Conservation (phyloP, 805 yeast genomes). For the Kodamaea restingae region DNA sequence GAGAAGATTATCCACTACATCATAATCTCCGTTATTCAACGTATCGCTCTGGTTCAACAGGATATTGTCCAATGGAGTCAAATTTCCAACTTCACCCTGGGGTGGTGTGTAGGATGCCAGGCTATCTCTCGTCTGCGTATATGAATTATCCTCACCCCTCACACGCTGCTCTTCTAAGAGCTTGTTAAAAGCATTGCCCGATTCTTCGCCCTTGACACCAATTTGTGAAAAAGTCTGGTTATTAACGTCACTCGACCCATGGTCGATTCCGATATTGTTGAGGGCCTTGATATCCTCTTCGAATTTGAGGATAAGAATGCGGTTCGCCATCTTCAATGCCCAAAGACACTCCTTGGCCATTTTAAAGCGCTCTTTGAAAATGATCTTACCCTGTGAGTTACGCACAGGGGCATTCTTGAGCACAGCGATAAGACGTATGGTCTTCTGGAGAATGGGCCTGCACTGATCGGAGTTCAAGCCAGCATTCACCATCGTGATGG, state of each 20-base stretch:
- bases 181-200: constrained; percentile 14
- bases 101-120: neutral
- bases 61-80: neutral
- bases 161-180: constrained; percentile 18
- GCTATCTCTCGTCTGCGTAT: no score
- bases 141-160: constrained; percentile 10
- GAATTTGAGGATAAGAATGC: constrained; percentile 44
- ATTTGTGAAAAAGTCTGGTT: constrained; percentile 44
- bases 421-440: constrained; percentile 20
- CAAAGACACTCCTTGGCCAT: constrained; percentile 63
- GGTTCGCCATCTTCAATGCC: constrained; percentile 55
- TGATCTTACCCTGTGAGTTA: constrained; percentile 26
- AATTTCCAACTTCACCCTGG: neutral
- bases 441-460: constrained; percentile 19
- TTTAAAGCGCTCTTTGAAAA: constrained; percentile 33
- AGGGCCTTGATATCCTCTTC: constrained; percentile 38
- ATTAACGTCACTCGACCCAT: constrained; percentile 51
- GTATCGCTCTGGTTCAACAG: constrained; percentile 8
- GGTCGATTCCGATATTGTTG: constrained; percentile 45
- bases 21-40: constrained; percentile 9
- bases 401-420: constrained; percentile 30
- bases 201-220: constrained; percentile 23
- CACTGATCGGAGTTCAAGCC: constrained; percentile 32
- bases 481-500: constrained; percentile 40
- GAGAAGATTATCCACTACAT: constrained; percentile 29